These are phyloP conservation scores for Lipomyces chichibuensis DNA, from an alignment of 805 yeast genomes.

Conservation along the genomic window DNA sequence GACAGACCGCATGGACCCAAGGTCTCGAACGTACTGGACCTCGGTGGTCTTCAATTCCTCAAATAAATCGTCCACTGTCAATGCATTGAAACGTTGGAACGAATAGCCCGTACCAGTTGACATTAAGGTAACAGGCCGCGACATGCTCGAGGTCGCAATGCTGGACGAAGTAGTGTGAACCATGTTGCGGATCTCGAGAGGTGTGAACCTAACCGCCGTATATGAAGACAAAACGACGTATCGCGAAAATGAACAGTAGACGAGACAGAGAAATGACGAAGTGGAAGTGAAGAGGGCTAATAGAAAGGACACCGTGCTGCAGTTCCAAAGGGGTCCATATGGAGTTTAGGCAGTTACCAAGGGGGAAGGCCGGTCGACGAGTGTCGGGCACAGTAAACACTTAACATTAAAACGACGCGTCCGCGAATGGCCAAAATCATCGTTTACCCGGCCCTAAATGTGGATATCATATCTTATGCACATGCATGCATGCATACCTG, in stretches of 20 bases:
- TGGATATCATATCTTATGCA: too few relatives aligned
- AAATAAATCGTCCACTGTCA: slow-evolving; percentile 34
- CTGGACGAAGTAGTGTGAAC: slow-evolving; percentile 10
- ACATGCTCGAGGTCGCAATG: slow-evolving; percentile 1
- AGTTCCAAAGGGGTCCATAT: too few relatives aligned
- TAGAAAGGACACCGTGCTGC: too few relatives aligned
- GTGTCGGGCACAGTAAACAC: too few relatives aligned
- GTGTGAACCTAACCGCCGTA: neutral
- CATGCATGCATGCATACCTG: too few relatives aligned
- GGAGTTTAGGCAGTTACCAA: too few relatives aligned
- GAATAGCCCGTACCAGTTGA: neutral
- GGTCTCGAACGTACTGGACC: slow-evolving; percentile 24
- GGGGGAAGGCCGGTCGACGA: too few relatives aligned
- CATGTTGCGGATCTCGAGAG: neutral
- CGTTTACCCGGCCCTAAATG: too few relatives aligned
- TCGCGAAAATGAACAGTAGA: neutral
- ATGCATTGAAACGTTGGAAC: slow-evolving; percentile 16
- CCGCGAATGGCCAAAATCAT: too few relatives aligned
- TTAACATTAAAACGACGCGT: too few relatives aligned
- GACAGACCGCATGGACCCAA: slow-evolving; percentile 20
- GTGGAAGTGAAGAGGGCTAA: too few relatives aligned
- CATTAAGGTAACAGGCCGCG: slow-evolving; percentile 6
- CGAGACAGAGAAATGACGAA: too few relatives aligned
- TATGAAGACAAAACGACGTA: neutral
- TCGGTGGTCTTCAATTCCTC: slow-evolving; percentile 26